phyloP scores from a whole-genome alignment of 768 basidiomycete genomes.

The Boletus sp. region DNA sequence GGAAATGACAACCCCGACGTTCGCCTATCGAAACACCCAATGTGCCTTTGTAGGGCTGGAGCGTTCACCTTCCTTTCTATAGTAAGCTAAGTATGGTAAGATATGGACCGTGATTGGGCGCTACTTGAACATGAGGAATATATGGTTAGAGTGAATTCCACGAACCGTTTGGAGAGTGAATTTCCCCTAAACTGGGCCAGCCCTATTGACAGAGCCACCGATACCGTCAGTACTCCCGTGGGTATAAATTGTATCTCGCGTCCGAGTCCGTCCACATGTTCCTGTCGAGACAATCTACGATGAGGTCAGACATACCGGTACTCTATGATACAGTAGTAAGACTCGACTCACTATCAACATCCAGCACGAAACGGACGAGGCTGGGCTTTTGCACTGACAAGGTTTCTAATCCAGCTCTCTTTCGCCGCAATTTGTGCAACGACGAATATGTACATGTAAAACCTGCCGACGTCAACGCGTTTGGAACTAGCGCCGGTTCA shows the following conservation, averaged over 20 bases:
- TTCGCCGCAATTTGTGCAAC: not conserved
- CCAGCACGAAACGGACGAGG: not conserved
- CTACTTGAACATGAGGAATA: not conserved
- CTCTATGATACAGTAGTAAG: not conserved
- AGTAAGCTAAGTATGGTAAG: not conserved
- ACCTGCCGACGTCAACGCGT: not conserved
- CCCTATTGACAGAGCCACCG: not conserved
- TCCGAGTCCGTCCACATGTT: not conserved
- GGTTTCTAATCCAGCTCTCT: not conserved
- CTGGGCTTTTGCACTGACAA: not conserved
- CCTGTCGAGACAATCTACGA: not conserved
- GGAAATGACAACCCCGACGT: slow-evolving; percentile 11
- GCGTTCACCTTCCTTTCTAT: not conserved
- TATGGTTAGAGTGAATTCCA: not conserved
- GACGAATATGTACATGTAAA: not conserved
- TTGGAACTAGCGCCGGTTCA: not conserved
- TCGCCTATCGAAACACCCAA: slow-evolving; percentile 13
- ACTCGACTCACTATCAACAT: not conserved
- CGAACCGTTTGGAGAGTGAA: not conserved
- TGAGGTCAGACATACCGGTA: not conserved
- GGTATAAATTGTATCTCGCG: not conserved
- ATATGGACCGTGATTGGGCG: not conserved
- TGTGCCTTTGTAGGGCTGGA: slow-evolving; percentile 4
- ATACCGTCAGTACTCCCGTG: not conserved
- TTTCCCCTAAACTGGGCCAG: not conserved